These are phyloP conservation scores for Boechera retrofracta DNA, from an alignment of 345 rosid species.

Conservation along the genomic window DNA sequence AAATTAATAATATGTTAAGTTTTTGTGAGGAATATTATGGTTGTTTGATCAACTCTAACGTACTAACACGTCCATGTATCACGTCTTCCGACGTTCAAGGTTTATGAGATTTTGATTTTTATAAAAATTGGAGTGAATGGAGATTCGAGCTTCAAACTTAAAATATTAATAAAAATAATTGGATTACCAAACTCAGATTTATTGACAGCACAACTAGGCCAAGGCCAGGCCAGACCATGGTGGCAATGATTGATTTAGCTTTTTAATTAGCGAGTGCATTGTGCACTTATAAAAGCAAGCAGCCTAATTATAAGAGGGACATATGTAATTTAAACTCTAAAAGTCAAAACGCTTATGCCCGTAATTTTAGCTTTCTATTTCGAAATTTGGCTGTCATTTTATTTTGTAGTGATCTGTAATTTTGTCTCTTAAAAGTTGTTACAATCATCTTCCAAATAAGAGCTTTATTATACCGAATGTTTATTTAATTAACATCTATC, in stretches of 20 bases:
- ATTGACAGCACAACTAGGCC: conserved; percentile 46
- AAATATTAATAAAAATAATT: conserved; percentile 6
- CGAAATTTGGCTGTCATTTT: conserved; percentile 2
- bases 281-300: conserved; percentile 21
- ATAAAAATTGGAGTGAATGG: conserved; percentile 28
- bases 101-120: neutral
- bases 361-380: conserved; percentile 33
- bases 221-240: conserved; percentile 37
- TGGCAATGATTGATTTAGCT: conserved; percentile 41
- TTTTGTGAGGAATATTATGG: neutral
- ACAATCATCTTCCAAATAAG: neutral
- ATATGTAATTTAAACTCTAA: conserved; percentile 1
- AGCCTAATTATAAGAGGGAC: conserved; percentile 4
- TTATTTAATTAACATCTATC: neutral
- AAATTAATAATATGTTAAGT: neutral
- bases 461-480: neutral
- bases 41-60: conserved; percentile 24
- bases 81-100: conserved; percentile 34
- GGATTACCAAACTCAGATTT: conserved; percentile 34
- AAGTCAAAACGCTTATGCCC: conserved; percentile 37
- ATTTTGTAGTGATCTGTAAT: neutral
- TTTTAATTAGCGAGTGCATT: conserved; percentile 23
- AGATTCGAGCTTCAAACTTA: conserved; percentile 33
- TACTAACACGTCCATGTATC: conserved; percentile 35
- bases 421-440: neutral